Evolutionary conservation across 345 rosid genomes (phyloP), one percentile per base, ranked within the genome.

Genomic region (Euphorbia peplus): DNA sequence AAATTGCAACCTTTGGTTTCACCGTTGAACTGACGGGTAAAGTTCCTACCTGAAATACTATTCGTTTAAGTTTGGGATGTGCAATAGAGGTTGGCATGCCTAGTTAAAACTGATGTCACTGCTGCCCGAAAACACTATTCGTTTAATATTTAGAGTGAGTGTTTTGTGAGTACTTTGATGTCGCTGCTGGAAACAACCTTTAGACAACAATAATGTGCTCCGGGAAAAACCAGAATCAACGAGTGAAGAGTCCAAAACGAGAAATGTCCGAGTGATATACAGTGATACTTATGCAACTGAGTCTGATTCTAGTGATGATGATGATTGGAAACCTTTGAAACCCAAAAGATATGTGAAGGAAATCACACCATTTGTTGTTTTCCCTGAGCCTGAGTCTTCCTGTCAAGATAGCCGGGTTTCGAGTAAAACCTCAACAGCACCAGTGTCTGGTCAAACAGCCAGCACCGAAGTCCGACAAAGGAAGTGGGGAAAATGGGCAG

Each of bases 251-350:
- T 57, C 78, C 41, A 76, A 68, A 50, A 63, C 75, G 63, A 80
- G 88, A 66, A 95, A 84, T 64, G 63, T 95, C 53, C 88, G 97
- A 1, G 83, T 95, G 8, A 80, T 85, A 68, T 88, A 80, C 16
- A 72, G 74, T 18, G 99, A 95, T 78, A 96, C 99, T n/a, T 84
- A 90, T 42, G 97, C 96, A 8, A 95, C 99, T 4, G 99, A 95
- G 66, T 76, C 86, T 11, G 90, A 90, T 63, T 90, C 98, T 0
- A 76, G 90, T 37, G 99, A 90, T 37, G 99, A 92, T 58, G 98
- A 92, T n/a, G 21, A 1, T 21, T 4, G 4, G 8, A 58, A 15
- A 32, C 71, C 59, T 21, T n/a, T 41, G 5, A 76, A 68, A 3
- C 55, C 71, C 21, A 91, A 86, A 69, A 82, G 90, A 30, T 76